Conservation (phyloP, 1,139 yeast species). For the Yamadazyma taylorii region DNA sequence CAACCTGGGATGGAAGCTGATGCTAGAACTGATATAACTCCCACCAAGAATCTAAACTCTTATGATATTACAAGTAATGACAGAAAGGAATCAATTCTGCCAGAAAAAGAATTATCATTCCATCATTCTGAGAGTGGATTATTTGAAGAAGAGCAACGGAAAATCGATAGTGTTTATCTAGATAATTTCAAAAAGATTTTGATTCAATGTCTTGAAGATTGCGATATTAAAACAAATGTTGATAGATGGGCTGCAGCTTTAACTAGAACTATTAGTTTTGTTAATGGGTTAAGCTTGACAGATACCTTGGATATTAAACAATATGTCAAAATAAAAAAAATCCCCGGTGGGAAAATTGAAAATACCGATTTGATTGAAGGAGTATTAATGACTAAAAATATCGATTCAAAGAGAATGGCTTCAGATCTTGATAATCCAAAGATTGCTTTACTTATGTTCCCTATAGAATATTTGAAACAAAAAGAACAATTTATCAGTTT, state of each 20-base stretch:
- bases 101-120: constrained; percentile 3
- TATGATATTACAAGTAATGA: constrained; percentile 10
- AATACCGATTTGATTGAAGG: constrained; percentile 75
- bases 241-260: constrained; percentile 41
- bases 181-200: constrained; percentile 40
- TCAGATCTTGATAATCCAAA: constrained; percentile 61
- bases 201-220: constrained; percentile 66
- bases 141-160: constrained; percentile 11
- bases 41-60: constrained; percentile 12
- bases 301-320: constrained; percentile 84
- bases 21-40: not conserved
- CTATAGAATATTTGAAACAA: constrained; percentile 76
- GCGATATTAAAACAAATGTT: constrained; percentile 40
- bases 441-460: constrained; percentile 82
- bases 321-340: constrained; percentile 81
- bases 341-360: constrained; percentile 68
- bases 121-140: constrained; percentile 6
- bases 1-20: constrained; percentile 6
- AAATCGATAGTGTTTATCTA: constrained; percentile 19
- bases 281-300: constrained; percentile 42
- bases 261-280: constrained; percentile 24
- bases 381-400: constrained; percentile 76
- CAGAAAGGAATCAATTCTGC: constrained; percentile 7
- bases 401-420: constrained; percentile 84
- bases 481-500: constrained; percentile 78